Evolutionary conservation across 2,329 filamentous ascomycete species (phyloP).

Genomic region (Cladosporium halotolerans): DNA sequence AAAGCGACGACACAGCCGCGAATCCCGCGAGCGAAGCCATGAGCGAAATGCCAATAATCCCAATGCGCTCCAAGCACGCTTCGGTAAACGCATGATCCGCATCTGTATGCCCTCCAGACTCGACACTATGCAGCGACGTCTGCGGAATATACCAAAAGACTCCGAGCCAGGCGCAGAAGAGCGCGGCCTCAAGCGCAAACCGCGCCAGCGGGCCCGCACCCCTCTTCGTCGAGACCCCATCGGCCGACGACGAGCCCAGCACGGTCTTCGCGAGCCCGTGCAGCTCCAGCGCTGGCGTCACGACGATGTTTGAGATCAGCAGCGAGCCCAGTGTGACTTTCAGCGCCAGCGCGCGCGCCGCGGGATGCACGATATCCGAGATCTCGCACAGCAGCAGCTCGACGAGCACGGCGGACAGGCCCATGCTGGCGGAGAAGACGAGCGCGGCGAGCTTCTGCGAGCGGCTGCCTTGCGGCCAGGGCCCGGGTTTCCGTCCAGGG

Average conservation of each 20-base stretch:
- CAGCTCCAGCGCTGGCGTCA: slow-evolving; percentile 74
- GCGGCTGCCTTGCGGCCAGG: background rate
- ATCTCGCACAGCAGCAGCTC: slow-evolving; percentile 82
- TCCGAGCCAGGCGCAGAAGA: slow-evolving; percentile 64
- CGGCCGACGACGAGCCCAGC: slow-evolving; percentile 51
- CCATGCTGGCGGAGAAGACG: slow-evolving; percentile 71
- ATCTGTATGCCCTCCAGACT: slow-evolving; percentile 22
- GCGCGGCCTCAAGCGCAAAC: slow-evolving; percentile 47
- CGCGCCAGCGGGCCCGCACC: slow-evolving; percentile 50
- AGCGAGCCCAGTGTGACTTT: slow-evolving; percentile 64
- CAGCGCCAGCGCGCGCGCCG: slow-evolving; percentile 62
- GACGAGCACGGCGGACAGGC: slow-evolving; percentile 68
- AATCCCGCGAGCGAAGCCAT: slow-evolving; percentile 89
- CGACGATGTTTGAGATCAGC: slow-evolving; percentile 63
- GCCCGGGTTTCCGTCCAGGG: slow-evolving; percentile 11
- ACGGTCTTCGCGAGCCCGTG: slow-evolving; percentile 48
- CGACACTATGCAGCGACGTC: slow-evolving; percentile 38
- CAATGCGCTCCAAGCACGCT: slow-evolving; percentile 59
- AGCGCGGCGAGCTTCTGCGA: slow-evolving; percentile 37
- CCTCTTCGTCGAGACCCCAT: slow-evolving; percentile 50
- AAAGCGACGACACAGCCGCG: slow-evolving; percentile 78
- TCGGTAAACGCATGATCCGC: slow-evolving; percentile 40
- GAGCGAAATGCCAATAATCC: slow-evolving; percentile 75
- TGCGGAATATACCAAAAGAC: slow-evolving; percentile 60
- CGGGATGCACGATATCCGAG: slow-evolving; percentile 63